A percentile compares a stretch with the other conserved stretches of the same genome.
Conservation (phyloP, 805 yeast species). For the Candida tibetensis region DNA sequence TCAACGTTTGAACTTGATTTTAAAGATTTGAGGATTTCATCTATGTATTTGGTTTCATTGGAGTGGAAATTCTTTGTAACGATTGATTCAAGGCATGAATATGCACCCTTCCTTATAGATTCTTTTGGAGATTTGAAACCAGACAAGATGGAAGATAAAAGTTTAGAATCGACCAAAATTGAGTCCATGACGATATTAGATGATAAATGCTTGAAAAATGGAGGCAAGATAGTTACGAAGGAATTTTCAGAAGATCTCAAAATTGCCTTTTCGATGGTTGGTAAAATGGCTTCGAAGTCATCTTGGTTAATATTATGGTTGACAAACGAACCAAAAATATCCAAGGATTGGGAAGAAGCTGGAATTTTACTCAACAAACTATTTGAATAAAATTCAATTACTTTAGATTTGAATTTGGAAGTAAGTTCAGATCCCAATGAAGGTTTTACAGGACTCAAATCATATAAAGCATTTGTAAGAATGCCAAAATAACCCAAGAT, state of each 20-base stretch:
- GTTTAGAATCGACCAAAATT: constrained; percentile 34
- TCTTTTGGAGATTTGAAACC: constrained; percentile 72
- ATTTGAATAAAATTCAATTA: constrained; percentile 28
- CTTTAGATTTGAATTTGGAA: constrained; percentile 6
- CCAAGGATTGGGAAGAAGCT: constrained; percentile 33
- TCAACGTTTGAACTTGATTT: constrained; percentile 63
- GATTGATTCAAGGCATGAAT: constrained; percentile 28
- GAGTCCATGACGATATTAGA: constrained; percentile 40
- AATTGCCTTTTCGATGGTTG: constrained; percentile 69
- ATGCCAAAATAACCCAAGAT: constrained; percentile 23
- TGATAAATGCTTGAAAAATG: constrained; percentile 34
- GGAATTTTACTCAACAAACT: constrained; percentile 46
- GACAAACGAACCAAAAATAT: constrained; percentile 45
- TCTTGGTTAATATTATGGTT: constrained; percentile 38
- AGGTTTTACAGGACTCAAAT: constrained; percentile 25
- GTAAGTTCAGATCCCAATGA: constrained; percentile 15
- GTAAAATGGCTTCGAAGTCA: constrained; percentile 38
- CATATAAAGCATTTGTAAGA: constrained; percentile 20
- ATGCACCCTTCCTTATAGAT: constrained; percentile 51
- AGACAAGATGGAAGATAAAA: constrained; percentile 30
- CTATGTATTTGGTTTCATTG: constrained; percentile 34
- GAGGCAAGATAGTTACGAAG: constrained; percentile 52
- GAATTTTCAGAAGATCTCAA: constrained; percentile 77
- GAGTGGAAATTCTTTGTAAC: constrained; percentile 17
- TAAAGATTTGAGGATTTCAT: constrained; percentile 54